Evolutionary conservation across 2,329 filamentous ascomycete species (phyloP), one percentile per base, ranked within the genome.

Genomic region (Stemphylium vesicarium): DNA sequence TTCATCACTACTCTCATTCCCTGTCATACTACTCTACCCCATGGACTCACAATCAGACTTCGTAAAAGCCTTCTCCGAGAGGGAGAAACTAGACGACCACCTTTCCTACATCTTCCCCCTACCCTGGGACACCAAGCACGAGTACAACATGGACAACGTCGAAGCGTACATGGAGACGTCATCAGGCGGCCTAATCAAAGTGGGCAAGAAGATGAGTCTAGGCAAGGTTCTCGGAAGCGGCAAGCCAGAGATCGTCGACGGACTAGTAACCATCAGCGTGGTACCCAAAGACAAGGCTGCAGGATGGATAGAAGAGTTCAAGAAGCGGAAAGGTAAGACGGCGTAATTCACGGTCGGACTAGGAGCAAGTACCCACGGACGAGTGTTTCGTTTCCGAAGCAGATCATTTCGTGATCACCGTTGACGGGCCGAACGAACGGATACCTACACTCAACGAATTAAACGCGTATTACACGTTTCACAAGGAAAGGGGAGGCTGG

Each of bases 131-230:
- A 69, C 75, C 13, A 79, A 82, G 56, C 77, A 82, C 1, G 86
- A 86, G 67, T 97, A 96, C 75, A 84, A 79, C 0, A 65, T 82
- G 1, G 80, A 81, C 0, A 80, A 77, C 0, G 91, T 96, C 4
- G 92, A 96, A 64, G 95, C 91, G 69, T 98, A 91, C 75, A 89
- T 96, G 81, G 92, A 97, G 80, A 98, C 92, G 0, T 77, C 78
- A 4, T 80, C 81, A 0, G 92, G 92, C 0, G 92, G 93, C 0
- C 75, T 99, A 66, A 85, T 96, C 68, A 97, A 96, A 79, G 88
- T 93, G 18, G 94, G 95, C 42, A 93, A 91, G 83, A 95, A 94
- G 71, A 82, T 95, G 60, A 81, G 85, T 16, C 75, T 98, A 64
- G 76, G 92, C 45, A 90, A 92, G 79, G 84, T 94, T 26, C 76